Base-by-base conservation (phyloP, 2,329 filamentous ascomycete genomes). In the Pseudomassariella vexata region DNA sequence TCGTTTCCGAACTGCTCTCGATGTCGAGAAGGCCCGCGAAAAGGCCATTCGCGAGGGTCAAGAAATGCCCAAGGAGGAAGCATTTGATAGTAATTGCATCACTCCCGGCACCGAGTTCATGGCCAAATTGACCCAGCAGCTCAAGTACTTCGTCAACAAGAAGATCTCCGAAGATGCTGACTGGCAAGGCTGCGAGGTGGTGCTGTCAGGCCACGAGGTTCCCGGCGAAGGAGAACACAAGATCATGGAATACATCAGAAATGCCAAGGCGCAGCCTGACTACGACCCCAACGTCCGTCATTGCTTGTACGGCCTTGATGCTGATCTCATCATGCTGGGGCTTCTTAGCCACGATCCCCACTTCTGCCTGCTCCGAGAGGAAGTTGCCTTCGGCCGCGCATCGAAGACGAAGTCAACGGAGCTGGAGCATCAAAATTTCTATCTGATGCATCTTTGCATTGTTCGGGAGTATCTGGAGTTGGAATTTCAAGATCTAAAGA, bases 181-280 rank as follows among this genome's bases (percentile, higher is more conserved):
- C 51, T 98, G 92, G 92, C 92, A 98, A 63, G 85, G 85, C 38
- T 92, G 94, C 44, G 89, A 96, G 55, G 82, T 98, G 48, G 88
- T 98, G 32, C 73, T 98, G 37, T 98, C 92, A 5, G 92, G 94
- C 34, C 94, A 98, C 55, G 94, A 98, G 60, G 90, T 96, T 17
- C 92, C 92, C 6, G 92, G 92, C 49, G 94, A 98, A 63, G 92
- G 92, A 49, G 92, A 98, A 62, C 92, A 98, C 69, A 98, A 98
- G 67, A 95, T 98, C 62, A 98, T 98, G 92, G 94, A 98, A 62
- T 98, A 98, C 61, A 98, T 98, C 59, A 85, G 92, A 47, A 86
- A 94, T 60, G 86, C 92, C 41, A 96, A 96, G 69, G 88, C 90
- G 29, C 92, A 98, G 60, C 85, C 85, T 3, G 78, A 82, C 42